These are phyloP conservation scores for Calocybe gambosa DNA, from an alignment of 1,284 basidiomycete genomes.

Conservation along the genomic window DNA sequence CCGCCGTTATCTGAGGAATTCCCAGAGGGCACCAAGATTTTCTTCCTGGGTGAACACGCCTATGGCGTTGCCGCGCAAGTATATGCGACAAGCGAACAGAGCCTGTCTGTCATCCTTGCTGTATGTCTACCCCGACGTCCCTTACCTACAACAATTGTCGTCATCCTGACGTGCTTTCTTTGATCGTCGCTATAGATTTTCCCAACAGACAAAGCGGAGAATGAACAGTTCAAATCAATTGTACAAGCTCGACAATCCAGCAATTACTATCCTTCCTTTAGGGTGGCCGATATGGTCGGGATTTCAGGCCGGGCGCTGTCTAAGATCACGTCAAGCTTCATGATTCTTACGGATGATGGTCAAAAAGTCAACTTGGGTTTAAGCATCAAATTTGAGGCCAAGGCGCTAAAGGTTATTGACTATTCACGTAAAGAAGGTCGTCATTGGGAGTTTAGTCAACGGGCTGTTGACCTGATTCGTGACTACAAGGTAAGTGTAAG, in stretches of 20 bases:
- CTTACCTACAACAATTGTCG: not conserved
- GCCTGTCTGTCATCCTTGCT: conserved; percentile 75
- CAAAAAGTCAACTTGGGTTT: conserved; percentile 89
- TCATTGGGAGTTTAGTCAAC: conserved; percentile 93
- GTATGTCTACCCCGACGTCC: conserved; percentile 37
- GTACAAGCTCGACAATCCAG: conserved; percentile 51
- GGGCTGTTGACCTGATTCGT: conserved; percentile 73
- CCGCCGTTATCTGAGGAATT: conserved; percentile 86
- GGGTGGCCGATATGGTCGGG: conserved; percentile 62
- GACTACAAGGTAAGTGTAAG: conserved; percentile 66
- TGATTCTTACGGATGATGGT: conserved; percentile 73
- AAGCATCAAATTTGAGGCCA: conserved; percentile 94
- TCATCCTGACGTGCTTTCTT: too few relatives aligned
- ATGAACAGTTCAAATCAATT: conserved; percentile 67
- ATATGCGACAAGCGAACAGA: conserved; percentile 56
- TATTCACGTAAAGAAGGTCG: conserved; percentile 84
- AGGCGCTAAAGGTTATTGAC: conserved; percentile 92
- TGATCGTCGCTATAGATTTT: conserved; percentile 58
- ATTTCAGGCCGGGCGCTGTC: conserved; percentile 76
- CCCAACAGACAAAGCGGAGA: conserved; percentile 74
- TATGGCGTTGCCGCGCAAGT: conserved; percentile 97
- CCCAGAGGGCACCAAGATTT: conserved; percentile 85
- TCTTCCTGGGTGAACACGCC: conserved; percentile 91
- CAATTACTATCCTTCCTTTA: conserved; percentile 74
- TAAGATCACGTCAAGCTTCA: conserved; percentile 89